phyloP scores from a whole-genome alignment of 2,329 filamentous ascomycete genomes.

The Volutella citrinella region DNA sequence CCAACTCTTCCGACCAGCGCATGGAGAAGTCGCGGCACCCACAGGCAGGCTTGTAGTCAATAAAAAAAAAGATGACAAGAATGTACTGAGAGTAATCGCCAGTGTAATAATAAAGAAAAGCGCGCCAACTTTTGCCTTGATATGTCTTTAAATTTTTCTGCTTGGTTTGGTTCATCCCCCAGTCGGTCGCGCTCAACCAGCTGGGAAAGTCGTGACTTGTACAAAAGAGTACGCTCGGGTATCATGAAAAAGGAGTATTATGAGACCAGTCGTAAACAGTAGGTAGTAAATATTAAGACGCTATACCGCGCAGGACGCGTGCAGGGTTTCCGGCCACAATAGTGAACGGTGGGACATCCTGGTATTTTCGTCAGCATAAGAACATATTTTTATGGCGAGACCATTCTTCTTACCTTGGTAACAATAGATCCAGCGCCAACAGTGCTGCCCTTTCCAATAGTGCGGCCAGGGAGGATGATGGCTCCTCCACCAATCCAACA shows the following conservation, averaged over 20 bases:
- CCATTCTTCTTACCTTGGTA: conserved; percentile 69
- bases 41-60: too few species aligned
- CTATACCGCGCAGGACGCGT: conserved; percentile 45
- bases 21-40: too few species aligned
- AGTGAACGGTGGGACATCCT: conserved; percentile 66
- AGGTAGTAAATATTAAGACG: conserved; percentile 25
- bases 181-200: background rate
- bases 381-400: too few species aligned
- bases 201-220: conserved; percentile 12
- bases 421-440: conserved; percentile 84
- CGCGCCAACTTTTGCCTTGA: conserved; percentile 17
- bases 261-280: conserved; percentile 12
- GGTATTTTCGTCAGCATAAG: too few species aligned
- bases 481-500: conserved; percentile 79
- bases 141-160: conserved; percentile 1
- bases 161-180: background rate
- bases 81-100: too few species aligned
- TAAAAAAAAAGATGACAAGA: conserved; percentile 4
- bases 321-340: conserved; percentile 70
- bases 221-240: conserved; percentile 27
- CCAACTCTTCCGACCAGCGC: conserved; percentile 12
- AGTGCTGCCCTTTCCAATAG: conserved; percentile 73
- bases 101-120: conserved; percentile 7
- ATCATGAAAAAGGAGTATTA: too few species aligned
- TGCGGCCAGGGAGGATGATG: conserved; percentile 74